phyloP scores from a whole-genome alignment of 495 filamentous ascomycete genomes.

The Trichocladium uniseriatum region DNA sequence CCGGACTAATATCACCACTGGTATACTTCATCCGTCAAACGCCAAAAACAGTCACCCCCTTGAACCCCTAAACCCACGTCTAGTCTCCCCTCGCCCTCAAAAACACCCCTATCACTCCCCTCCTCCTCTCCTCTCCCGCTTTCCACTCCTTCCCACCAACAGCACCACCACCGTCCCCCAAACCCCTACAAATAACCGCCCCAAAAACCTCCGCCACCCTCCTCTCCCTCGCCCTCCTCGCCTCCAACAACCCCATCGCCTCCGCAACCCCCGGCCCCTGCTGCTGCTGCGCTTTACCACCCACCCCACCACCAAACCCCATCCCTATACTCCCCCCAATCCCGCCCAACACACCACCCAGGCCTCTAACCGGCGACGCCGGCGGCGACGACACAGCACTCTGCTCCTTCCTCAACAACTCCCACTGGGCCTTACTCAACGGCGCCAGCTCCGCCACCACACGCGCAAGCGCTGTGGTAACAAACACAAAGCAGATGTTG shows the following conservation, averaged over 20 bases:
- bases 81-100: slow-evolving; percentile 17
- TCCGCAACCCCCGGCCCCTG: slow-evolving; percentile 12
- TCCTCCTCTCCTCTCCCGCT: slow-evolving; percentile 37
- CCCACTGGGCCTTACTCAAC: slow-evolving; percentile 30
- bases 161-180: slow-evolving; percentile 21
- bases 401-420: slow-evolving; percentile 4
- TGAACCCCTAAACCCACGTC: no score
- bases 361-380: slow-evolving; percentile 11
- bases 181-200: slow-evolving; percentile 35
- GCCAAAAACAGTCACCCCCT: no score
- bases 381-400: background rate
- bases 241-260: slow-evolving; percentile 25
- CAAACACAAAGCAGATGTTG: slow-evolving; percentile 77
- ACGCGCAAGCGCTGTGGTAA: slow-evolving; percentile 62
- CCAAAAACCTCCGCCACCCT: slow-evolving; percentile 41
- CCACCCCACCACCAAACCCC: background rate
- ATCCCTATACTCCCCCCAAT: slow-evolving; percentile 16
- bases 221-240: slow-evolving; percentile 37
- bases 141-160: slow-evolving; percentile 37
- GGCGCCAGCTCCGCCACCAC: slow-evolving; percentile 40
- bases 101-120: slow-evolving; percentile 34
- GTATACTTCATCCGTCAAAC: no score
- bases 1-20: no score
- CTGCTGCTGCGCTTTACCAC: background rate
- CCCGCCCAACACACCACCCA: slow-evolving; percentile 24